Evolutionary conservation across 106 monocot species (phyloP), one percentile per base, ranked within the genome.

Genomic region (Allium cepa): DNA sequence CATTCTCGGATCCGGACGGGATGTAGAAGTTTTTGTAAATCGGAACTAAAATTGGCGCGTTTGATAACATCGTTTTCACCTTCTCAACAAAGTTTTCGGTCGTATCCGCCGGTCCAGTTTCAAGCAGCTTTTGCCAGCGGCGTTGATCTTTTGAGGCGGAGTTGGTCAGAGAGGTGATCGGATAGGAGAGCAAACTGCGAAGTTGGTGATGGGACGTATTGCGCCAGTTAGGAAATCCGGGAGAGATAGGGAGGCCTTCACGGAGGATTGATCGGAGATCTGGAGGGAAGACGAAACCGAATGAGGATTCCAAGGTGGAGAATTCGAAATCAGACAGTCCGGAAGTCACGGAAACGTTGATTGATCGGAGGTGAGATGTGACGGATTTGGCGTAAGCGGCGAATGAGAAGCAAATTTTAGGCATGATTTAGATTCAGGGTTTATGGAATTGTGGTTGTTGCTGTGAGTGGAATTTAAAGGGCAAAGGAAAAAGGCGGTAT

Each of bases 331-430:
- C 84, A 17, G 75, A 63, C 16, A 84, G 75, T n/a, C 87, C 87
- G 13, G 55, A 49, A 17, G 64, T 72, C 62, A 84, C 57, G 11
- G 69, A 64, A 16, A 81, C 46, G 12, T 78, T 70, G 27, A 17
- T 16, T 28, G 59, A 63, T 0, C 57, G 57, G 66, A 88, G 83
- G 63, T 78, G 69, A 11, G 26, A 62, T 36, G 84, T 49, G 16
- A 88, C 63, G 10, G 75, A 57, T 68, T 81, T 88, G 15, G 87
- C 78, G 84, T 88, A 84, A 17, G 84, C 83, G 10, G 83, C 87
- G 70, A 81, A 75, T 11, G 87, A 88, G 81, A 84, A 84, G 78
- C 87, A 87, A 28, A 69, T 69, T 8, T 36, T 36, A 36, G 36
- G 36, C 36, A 36, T 36, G 36, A 36, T 36, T 36, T 36, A 2